These are phyloP conservation scores for Russula ochroleuca DNA, from an alignment of 768 basidiomycete genomes.

Conservation along the genomic window DNA sequence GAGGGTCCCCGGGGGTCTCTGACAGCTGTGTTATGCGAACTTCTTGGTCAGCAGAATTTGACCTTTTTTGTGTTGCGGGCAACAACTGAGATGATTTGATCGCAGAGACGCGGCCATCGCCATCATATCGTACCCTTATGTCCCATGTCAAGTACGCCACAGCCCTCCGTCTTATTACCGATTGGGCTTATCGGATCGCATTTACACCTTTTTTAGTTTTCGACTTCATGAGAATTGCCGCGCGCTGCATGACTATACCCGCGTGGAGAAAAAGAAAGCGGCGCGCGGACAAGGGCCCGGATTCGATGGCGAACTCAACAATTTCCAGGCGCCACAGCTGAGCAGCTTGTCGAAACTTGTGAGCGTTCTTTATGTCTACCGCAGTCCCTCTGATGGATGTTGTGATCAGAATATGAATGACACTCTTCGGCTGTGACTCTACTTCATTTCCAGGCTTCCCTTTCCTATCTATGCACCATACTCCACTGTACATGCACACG, in stretches of 20 bases:
- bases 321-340: slow-evolving; percentile 21
- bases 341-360: slow-evolving; percentile 22
- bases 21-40: slow-evolving; percentile 19
- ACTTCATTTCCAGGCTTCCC: background rate
- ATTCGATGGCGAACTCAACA: slow-evolving; percentile 21
- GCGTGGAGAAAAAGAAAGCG: slow-evolving; percentile 8
- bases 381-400: background rate
- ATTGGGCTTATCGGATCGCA: background rate
- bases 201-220: slow-evolving; percentile 8
- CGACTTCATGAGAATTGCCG: slow-evolving; percentile 11
- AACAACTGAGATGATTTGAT: background rate
- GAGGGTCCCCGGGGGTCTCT: slow-evolving; percentile 28
- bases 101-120: background rate
- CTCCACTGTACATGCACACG: background rate
- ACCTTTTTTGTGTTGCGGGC: background rate
- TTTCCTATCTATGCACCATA: background rate
- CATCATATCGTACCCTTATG: slow-evolving; percentile 15
- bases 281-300: slow-evolving; percentile 12
- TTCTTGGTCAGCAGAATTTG: slow-evolving; percentile 10
- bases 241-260: slow-evolving; percentile 17
- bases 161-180: background rate
- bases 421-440: slow-evolving; percentile 3
- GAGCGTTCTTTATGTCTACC: background rate
- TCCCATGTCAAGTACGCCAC: slow-evolving; percentile 18
- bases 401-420: slow-evolving; percentile 6